Conservation (phyloP, 192 early-diverging fungal species). For the Borealophlyctis nickersoniae region DNA sequence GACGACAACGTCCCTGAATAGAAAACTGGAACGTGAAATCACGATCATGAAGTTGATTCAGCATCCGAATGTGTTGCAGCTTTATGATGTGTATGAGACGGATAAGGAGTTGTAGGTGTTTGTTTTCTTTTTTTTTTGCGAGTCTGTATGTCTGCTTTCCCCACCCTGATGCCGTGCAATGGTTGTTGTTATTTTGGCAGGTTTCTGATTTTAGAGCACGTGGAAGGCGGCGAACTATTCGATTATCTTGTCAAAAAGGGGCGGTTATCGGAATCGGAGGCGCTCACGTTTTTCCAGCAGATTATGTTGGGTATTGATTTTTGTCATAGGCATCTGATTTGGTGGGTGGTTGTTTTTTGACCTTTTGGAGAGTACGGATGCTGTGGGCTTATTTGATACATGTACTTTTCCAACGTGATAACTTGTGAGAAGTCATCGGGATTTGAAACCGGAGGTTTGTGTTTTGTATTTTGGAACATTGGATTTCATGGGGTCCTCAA, state of each 20-base stretch:
- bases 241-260: constrained; percentile 65
- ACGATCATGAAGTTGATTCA: constrained; percentile 62
- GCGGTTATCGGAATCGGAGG: constrained; percentile 76
- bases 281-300: constrained; percentile 91
- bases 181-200: constrained; percentile 33
- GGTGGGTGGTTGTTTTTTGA: too few species aligned
- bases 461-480: background rate
- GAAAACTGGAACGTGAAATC: constrained; percentile 57
- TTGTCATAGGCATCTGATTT: constrained; percentile 91
- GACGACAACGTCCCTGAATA: constrained; percentile 28
- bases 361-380: too few species aligned
- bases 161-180: too few species aligned
- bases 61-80: constrained; percentile 53
- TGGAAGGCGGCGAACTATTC: constrained; percentile 72
- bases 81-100: constrained; percentile 61
- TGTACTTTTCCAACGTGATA: too few species aligned
- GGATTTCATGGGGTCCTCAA: background rate
- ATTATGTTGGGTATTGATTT: constrained; percentile 93
- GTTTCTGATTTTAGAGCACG: constrained; percentile 65
- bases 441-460: constrained; percentile 57
- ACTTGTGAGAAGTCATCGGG: constrained; percentile 47
- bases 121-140: constrained; percentile 22
- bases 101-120: constrained; percentile 48
- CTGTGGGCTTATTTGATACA: too few species aligned
- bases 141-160: background rate